Percentiles rank a stretch among this genome's conserved stretches.
These are phyloP conservation scores for Psidium friedrichsthalianum DNA, from an alignment of 345 rosid species.

Conservation along the genomic window DNA sequence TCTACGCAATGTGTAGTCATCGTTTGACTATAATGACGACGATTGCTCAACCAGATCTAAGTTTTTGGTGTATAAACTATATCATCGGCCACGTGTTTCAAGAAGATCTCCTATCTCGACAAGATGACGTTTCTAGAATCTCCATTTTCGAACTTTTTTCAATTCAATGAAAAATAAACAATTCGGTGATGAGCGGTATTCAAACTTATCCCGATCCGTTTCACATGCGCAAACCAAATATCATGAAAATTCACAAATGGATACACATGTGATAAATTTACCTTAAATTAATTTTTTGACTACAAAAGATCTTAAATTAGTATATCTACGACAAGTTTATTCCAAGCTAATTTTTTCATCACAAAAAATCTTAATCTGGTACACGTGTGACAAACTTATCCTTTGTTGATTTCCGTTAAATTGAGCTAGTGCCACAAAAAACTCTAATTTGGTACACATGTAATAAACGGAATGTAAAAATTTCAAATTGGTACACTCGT, in stretches of 20 bases:
- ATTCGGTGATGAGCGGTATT: not conserved
- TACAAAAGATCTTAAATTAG: no score
- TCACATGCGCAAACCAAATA: not conserved
- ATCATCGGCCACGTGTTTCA: not conserved
- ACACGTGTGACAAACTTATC: no score
- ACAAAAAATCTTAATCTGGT: no score
- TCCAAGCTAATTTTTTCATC: no score
- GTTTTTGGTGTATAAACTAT: not conserved
- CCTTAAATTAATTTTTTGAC: no score
- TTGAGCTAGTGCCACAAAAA: no score
- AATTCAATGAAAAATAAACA: not conserved
- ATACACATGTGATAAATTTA: no score
- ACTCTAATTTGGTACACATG: no score
- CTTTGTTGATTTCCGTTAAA: no score
- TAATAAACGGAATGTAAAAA: no score
- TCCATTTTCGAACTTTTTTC: not conserved
- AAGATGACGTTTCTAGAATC: not conserved
- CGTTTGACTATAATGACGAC: not conserved
- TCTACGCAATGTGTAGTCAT: not conserved
- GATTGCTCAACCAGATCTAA: not conserved
- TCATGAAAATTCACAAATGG: not conserved
- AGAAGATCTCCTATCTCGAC: not conserved
- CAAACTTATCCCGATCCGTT: not conserved
- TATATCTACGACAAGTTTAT: no score
- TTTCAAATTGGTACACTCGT: no score